These are phyloP conservation scores for Apiospora pterosperma DNA, from an alignment of 2,329 filamentous ascomycete species.

Conservation along the genomic window DNA sequence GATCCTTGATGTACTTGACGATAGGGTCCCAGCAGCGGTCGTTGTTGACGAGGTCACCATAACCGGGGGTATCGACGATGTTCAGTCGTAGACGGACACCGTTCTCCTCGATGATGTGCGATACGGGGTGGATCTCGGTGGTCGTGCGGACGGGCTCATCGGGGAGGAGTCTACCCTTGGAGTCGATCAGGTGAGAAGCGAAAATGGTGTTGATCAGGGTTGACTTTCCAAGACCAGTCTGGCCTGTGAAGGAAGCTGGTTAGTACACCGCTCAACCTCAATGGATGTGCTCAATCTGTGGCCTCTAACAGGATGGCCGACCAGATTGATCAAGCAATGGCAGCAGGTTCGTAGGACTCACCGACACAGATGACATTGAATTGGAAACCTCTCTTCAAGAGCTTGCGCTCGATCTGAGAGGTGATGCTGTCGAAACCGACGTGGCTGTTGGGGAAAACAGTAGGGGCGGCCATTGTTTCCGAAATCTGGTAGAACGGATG, in stretches of 20 bases:
- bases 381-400: constrained; percentile 98
- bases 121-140: constrained; percentile 96
- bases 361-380: constrained; percentile 99
- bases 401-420: constrained; percentile 98
- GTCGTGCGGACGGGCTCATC: constrained; percentile 93
- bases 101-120: constrained; percentile 99
- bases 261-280: constrained; percentile 18
- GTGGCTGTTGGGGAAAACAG: constrained; percentile 90
- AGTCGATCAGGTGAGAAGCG: constrained; percentile 98
- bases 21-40: constrained; percentile 99
- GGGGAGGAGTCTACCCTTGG: constrained; percentile 89
- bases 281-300: constrained; percentile 6
- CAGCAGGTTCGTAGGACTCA: constrained; percentile 50
- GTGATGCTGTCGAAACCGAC: constrained; percentile 99
- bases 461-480: constrained; percentile 63
- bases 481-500: not conserved
- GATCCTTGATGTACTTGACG: constrained; percentile 99
- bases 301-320: constrained; percentile 5
- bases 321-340: constrained; percentile 5
- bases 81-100: constrained; percentile 95
- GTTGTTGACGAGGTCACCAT: constrained; percentile 98
- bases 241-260: constrained; percentile 58
- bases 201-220: constrained; percentile 99
- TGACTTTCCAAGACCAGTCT: constrained; percentile 97
- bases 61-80: constrained; percentile 98